Conservation (phyloP, 169 alveolate genomes). For the Cryptosporidium meleagridis region DNA sequence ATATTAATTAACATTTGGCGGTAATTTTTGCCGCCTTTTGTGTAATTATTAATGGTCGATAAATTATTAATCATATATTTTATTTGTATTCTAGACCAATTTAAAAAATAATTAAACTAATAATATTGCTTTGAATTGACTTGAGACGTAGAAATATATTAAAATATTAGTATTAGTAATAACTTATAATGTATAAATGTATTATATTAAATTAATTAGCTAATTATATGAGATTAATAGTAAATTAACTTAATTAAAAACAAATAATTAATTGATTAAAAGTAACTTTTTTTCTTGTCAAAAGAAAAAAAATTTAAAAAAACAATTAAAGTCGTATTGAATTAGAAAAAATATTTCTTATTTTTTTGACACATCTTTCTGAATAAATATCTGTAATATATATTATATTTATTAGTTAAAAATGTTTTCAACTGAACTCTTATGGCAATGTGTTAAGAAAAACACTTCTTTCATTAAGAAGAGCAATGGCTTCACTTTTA, state of each 20-base stretch:
- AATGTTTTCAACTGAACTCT: conserved; percentile 55
- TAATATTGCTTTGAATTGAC: neutral
- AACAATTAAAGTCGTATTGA: neutral
- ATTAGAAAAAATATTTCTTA: neutral
- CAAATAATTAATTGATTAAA: neutral
- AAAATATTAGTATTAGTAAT: neutral
- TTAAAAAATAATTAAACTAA: neutral
- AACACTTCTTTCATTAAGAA: conserved; percentile 61
- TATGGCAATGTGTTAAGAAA: conserved; percentile 58
- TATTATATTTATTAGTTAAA: neutral
- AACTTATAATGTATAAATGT: neutral
- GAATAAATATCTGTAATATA: neutral
- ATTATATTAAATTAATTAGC: neutral
- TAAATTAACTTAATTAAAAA: too few relatives aligned
- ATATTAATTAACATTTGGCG: neutral
- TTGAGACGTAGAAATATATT: conserved; percentile 21
- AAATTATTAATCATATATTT: neutral
- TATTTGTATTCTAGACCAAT: neutral
- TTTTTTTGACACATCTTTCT: neutral
- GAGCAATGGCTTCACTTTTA: conserved; percentile 54
- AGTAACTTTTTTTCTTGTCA: neutral
- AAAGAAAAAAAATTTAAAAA: neutral
- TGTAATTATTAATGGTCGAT: neutral
- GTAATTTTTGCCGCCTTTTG: neutral
- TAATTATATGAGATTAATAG: neutral